Percentiles rank a stretch among this genome's conserved stretches.
phyloP scores from a whole-genome alignment of 148 eudicot genomes.

The Vaccinium darrowii region DNA sequence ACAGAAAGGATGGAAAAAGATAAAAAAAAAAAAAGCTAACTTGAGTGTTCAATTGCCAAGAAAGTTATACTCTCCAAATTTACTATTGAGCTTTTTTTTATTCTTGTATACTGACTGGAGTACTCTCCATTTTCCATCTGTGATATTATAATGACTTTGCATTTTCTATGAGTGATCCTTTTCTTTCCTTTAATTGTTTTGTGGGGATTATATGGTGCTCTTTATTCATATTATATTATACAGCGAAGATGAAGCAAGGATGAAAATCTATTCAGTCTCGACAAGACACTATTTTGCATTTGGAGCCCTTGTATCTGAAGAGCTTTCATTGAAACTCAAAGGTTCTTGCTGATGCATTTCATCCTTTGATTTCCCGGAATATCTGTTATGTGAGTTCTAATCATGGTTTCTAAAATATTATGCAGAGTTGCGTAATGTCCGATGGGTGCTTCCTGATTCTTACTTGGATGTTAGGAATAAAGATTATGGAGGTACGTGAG shows the following conservation, averaged over 20 bases:
- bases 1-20: too few relatives aligned
- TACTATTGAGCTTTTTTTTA: neutral
- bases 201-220: neutral
- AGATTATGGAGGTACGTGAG: conserved; percentile 68
- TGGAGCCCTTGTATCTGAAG: conserved; percentile 71
- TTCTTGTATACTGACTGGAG: neutral
- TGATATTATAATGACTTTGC: too few relatives aligned
- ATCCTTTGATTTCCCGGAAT: neutral
- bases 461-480: conserved; percentile 73
- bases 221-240: conserved; percentile 7
- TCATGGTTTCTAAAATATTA: neutral
- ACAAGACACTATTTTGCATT: conserved; percentile 61
- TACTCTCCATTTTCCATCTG: too few relatives aligned
- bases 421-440: conserved; percentile 53
- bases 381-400: neutral
- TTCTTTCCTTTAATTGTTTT: neutral
- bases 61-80: neutral
- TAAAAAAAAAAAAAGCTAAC: too few relatives aligned
- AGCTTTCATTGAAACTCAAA: conserved; percentile 56
- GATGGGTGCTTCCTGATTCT: conserved; percentile 87
- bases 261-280: conserved; percentile 66
- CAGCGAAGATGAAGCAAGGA: conserved; percentile 66
- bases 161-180: too few relatives aligned
- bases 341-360: conserved; percentile 26
- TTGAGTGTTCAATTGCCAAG: too few relatives aligned